Conservation (phyloP, 257 asterid species). For the Salvia splendens region DNA sequence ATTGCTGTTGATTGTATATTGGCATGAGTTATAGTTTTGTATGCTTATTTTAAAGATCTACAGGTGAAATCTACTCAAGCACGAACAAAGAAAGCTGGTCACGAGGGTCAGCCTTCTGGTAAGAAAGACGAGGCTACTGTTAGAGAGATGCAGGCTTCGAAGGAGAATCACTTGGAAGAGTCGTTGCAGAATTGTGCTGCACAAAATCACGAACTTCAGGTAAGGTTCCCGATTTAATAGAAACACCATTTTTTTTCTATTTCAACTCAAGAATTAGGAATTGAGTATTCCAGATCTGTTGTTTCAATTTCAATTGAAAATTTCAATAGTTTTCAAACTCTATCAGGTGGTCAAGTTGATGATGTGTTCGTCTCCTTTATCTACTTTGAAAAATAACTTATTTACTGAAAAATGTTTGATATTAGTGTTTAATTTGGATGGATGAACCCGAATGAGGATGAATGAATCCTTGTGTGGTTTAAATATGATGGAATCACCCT, state of each 20-base stretch:
- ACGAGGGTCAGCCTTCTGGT: conserved; percentile 49
- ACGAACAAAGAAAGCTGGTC: conserved; percentile 55
- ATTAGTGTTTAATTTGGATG: too few species aligned
- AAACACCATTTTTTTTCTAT: not conserved
- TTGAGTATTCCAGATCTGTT: not conserved
- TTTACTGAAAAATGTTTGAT: too few species aligned
- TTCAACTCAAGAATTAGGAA: conserved; percentile 8
- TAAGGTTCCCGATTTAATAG: conserved; percentile 33
- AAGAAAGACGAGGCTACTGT: conserved; percentile 53
- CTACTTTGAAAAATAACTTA: too few species aligned
- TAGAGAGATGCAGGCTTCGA: conserved; percentile 44
- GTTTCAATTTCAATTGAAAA: not conserved
- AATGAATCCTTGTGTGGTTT: too few species aligned
- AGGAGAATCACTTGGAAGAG: conserved; percentile 46
- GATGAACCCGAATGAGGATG: too few species aligned
- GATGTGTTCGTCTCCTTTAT: not conserved
- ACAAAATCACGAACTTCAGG: conserved; percentile 50
- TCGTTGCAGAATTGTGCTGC: conserved; percentile 40
- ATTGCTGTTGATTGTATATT: conserved; percentile 5
- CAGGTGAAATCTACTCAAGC: conserved; percentile 60
- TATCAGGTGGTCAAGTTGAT: not conserved
- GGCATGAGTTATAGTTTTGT: not conserved
- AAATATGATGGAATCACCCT: too few species aligned
- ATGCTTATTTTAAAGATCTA: conserved; percentile 3
- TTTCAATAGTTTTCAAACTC: not conserved